These are phyloP conservation scores for Phytophthora pini DNA, from an alignment of 352 stramenopile species.

Conservation along the genomic window DNA sequence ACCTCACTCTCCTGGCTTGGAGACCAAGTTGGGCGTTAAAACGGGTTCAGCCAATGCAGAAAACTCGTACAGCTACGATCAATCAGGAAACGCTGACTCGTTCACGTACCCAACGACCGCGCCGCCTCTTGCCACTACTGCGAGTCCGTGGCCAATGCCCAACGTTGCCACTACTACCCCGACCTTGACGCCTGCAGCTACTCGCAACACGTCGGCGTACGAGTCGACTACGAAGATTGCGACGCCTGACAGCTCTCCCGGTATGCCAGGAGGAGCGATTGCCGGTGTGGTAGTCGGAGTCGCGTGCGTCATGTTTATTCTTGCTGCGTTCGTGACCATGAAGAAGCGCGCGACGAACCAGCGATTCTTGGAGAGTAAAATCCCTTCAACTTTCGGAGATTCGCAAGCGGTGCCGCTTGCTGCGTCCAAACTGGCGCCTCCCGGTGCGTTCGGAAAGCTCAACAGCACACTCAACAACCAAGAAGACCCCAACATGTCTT, in stretches of 20 bases:
- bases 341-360: conserved; percentile 16
- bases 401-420: conserved; percentile 22
- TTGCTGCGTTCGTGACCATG: conserved; percentile 27
- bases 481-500: background rate
- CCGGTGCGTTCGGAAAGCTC: conserved; percentile 32
- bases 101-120: conserved; percentile 13
- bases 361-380: conserved; percentile 24
- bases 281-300: conserved; percentile 22
- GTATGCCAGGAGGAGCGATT: conserved; percentile 19
- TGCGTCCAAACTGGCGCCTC: conserved; percentile 20
- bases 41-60: background rate
- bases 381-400: conserved; percentile 14
- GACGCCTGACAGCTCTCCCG: conserved; percentile 2
- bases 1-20: too few relatives aligned
- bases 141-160: conserved; percentile 10
- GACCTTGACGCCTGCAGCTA: conserved; percentile 8
- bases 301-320: conserved; percentile 28
- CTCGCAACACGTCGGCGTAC: conserved; percentile 26
- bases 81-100: conserved; percentile 10
- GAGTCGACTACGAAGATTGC: conserved; percentile 19
- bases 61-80: conserved; percentile 8
- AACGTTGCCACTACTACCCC: background rate
- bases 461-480: conserved; percentile 15
- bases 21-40: background rate
- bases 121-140: conserved; percentile 3